A percentile compares a stretch with the other conserved stretches of the same genome.
Conservation (phyloP, 2,329 filamentous ascomycete genomes). For the Aspergillus sp. region DNA sequence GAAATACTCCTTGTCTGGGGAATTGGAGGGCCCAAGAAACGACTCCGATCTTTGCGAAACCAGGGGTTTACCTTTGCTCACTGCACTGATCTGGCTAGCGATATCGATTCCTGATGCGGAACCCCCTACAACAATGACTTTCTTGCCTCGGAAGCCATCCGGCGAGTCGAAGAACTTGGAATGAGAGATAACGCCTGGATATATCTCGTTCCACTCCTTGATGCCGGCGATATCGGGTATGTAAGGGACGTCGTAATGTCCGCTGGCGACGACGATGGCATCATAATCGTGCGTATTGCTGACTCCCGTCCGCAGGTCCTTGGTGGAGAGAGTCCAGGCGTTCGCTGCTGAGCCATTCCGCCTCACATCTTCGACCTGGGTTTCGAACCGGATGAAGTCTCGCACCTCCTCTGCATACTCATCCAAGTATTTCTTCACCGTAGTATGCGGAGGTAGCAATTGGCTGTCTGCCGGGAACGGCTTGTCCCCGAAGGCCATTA, state of each 20-base stretch:
- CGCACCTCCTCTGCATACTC: constrained; percentile 68
- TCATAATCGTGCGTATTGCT: constrained; percentile 59
- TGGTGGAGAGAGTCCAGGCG: constrained; percentile 62
- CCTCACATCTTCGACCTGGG: constrained; percentile 64
- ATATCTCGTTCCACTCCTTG: constrained; percentile 55
- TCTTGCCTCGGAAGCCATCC: constrained; percentile 63
- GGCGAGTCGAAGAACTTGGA: constrained; percentile 77
- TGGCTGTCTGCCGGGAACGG: constrained; percentile 63
- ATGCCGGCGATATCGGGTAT: constrained; percentile 65
- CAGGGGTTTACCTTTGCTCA: constrained; percentile 63
- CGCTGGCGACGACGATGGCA: constrained; percentile 72
- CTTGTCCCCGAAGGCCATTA: constrained; percentile 79
- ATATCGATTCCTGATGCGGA: constrained; percentile 84
- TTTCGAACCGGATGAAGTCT: constrained; percentile 67
- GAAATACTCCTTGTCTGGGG: constrained; percentile 57
- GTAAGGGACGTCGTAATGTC: constrained; percentile 70
- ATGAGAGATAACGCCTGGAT: constrained; percentile 65
- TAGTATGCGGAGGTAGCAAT: constrained; percentile 71
- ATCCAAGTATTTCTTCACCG: constrained; percentile 72
- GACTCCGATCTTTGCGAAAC: constrained; percentile 59
- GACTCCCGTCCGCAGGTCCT: constrained; percentile 48
- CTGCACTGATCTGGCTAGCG: constrained; percentile 67
- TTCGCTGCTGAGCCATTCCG: constrained; percentile 34
- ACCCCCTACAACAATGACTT: constrained; percentile 81
- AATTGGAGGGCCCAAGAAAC: constrained; percentile 38